Base-by-base conservation (phyloP, 805 yeast species). In the Cyberlindnera subsufficiens region DNA sequence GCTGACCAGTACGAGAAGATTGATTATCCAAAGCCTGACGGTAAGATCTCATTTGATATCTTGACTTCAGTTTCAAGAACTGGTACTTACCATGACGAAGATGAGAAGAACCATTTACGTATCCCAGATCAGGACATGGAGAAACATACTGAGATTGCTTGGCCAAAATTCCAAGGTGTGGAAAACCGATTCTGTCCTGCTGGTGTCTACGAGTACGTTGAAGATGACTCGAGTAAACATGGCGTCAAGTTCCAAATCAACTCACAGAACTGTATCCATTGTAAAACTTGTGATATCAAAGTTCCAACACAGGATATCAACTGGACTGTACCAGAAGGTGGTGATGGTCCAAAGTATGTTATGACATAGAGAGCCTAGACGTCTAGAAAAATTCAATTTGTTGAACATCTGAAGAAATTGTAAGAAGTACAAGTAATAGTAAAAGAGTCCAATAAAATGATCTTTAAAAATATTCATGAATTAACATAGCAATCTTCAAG, bases 291-390 rank as follows among this genome's bases (percentile, higher is more conserved):
- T 71, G 99, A 93, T 65, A 93, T 93, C 63, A 93, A 93, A 66
- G 95, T 84, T 9, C 99, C 99, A 7, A 74, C 87, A 1, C 96
- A 91, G 66, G 96, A 90, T 59, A 93, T 93, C 49, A 74, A 78
- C 59, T 93, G 99, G 99, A 77, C 81, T 11, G 96, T 88, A n/a
- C 99, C 99, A 7, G 98, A 93, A 69, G 98, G 99, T 47, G 97
- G 98, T 27, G 99, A 86, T 63, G 99, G 99, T 13, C 99, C 99
- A 44, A 93, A 93, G 64, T 93, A 93, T 63, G 82, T 82, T 62
- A 78, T 87, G 82, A 82, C 95, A 6, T 82, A 41, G 32, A 14
- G 13, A 14, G 19, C 11, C 27, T 11, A 18, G 2, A 9, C 25
- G 20, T 34, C 20, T 13, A 15, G 18, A 13, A 1, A 10, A 15